Conservation (phyloP, 345 rosid species). For the Lumnitzera racemosa region DNA sequence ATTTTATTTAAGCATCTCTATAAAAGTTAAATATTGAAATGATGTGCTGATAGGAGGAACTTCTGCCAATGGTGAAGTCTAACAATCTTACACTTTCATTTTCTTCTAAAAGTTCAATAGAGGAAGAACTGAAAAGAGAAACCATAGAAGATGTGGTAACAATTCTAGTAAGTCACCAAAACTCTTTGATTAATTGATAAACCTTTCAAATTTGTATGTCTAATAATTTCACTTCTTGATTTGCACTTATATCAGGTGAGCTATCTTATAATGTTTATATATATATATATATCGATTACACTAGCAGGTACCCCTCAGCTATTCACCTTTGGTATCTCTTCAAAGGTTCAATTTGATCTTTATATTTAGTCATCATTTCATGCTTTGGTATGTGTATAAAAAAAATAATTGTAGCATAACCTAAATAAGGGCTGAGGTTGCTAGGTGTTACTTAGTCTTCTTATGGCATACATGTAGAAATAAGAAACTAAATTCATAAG, state of each 20-base stretch:
- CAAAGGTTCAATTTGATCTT: slow-evolving; percentile 50
- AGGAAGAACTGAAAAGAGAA: slow-evolving; percentile 94
- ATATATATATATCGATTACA: slow-evolving; percentile 78
- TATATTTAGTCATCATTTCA: slow-evolving; percentile 1
- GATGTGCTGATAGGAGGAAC: slow-evolving; percentile 49
- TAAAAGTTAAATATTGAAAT: background rate
- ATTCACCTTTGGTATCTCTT: slow-evolving; percentile 60
- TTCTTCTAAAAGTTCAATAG: slow-evolving; percentile 95
- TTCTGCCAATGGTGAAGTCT: slow-evolving; percentile 56
- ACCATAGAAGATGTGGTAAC: slow-evolving; percentile 86
- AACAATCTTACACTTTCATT: slow-evolving; percentile 81
- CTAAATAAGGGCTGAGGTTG: slow-evolving; percentile 4
- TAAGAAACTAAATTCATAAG: too few relatives aligned
- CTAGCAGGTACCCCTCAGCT: slow-evolving; percentile 65
- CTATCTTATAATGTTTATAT: slow-evolving; percentile 93
- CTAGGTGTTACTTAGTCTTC: slow-evolving; percentile 87
- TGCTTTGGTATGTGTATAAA: background rate
- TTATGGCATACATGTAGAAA: too few relatives aligned
- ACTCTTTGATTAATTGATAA: too few relatives aligned
- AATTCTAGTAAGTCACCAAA: slow-evolving; percentile 46
- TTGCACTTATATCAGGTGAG: slow-evolving; percentile 42
- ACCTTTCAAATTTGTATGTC: too few relatives aligned
- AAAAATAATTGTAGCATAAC: background rate
- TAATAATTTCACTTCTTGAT: too few relatives aligned
- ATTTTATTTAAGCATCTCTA: background rate